Evolutionary conservation across 306 rosid species (phyloP).

Genomic region (Mucuna pruriens): DNA sequence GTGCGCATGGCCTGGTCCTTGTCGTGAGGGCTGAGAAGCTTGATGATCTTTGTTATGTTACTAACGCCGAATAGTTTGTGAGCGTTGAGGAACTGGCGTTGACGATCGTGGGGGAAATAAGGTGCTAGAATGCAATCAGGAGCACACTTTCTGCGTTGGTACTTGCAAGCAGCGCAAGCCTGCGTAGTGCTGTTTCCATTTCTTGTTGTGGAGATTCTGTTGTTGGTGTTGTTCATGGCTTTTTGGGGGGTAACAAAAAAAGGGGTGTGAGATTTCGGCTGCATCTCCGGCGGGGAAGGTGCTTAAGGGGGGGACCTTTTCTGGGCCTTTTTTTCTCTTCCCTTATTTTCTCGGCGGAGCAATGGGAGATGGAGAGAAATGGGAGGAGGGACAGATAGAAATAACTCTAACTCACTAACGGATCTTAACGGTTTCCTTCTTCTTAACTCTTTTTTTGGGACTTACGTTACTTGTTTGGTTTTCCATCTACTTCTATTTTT

Average conservation of each 20-base stretch:
- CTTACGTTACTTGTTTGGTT: background rate
- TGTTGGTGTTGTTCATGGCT: conserved; percentile 41
- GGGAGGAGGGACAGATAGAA: conserved; percentile 44
- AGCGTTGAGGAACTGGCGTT: conserved; percentile 74
- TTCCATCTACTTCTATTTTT: background rate
- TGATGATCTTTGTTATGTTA: conserved; percentile 76
- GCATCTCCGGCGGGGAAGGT: conserved; percentile 87
- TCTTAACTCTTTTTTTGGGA: background rate
- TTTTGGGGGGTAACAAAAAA: background rate
- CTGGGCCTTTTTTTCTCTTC: conserved; percentile 11
- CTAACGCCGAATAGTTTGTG: conserved; percentile 87
- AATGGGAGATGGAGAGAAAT: conserved; percentile 41
- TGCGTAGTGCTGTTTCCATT: conserved; percentile 65
- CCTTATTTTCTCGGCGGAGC: conserved; percentile 38
- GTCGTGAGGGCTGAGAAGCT: conserved; percentile 45
- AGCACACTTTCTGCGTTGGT: conserved; percentile 89
- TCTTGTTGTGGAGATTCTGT: conserved; percentile 34
- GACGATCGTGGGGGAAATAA: conserved; percentile 81
- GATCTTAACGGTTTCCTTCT: background rate
- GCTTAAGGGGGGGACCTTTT: conserved; percentile 36
- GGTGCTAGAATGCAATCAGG: conserved; percentile 92
- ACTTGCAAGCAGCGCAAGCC: conserved; percentile 95
- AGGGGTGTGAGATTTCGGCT: conserved; percentile 52
- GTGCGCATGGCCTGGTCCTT: conserved; percentile 78
- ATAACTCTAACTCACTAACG: background rate